Percentiles rank a stretch among this genome's conserved stretches.
Evolutionary conservation across 805 yeast genomes (phyloP).

Genomic region (Monosporozyma servazzii): DNA sequence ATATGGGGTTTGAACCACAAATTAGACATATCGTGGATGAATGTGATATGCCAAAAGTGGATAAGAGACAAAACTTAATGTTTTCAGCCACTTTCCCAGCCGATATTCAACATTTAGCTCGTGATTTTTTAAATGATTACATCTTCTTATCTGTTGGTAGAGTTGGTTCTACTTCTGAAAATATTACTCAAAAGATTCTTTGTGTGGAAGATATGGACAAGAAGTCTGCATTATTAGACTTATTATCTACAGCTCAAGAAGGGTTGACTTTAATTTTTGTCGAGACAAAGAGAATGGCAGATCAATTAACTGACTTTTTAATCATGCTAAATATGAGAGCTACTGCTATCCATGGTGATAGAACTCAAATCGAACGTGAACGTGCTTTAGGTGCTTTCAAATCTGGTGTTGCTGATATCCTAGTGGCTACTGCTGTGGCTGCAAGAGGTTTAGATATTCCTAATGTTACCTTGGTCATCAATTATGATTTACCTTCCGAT

Average conservation of each 20-base stretch:
- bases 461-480: conserved; percentile 92
- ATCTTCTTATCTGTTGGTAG: conserved; percentile 94
- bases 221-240: conserved; percentile 77
- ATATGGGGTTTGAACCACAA: conserved; percentile 99
- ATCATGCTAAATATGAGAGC: conserved; percentile 85
- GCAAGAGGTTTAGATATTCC: conserved; percentile 99
- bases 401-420: conserved; percentile 79
- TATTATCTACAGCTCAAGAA: conserved; percentile 64
- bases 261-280: conserved; percentile 90
- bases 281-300: conserved; percentile 98
- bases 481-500: conserved; percentile 92
- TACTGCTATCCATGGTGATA: conserved; percentile 97
- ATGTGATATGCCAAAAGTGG: conserved; percentile 90
- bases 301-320: conserved; percentile 82
- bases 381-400: conserved; percentile 88
- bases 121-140: conserved; percentile 91
- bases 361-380: conserved; percentile 95
- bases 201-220: conserved; percentile 90
- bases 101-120: conserved; percentile 91
- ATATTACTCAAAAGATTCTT: conserved; percentile 85
- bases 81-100: conserved; percentile 98
- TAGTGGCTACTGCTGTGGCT: conserved; percentile 98
- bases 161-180: conserved; percentile 97
- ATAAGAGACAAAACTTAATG: conserved; percentile 89
- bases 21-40: conserved; percentile 95